Evolutionary conservation across 2,329 filamentous ascomycete species (phyloP), one percentile per base, ranked within the genome.

Genomic region (Penicillium occitanis): DNA sequence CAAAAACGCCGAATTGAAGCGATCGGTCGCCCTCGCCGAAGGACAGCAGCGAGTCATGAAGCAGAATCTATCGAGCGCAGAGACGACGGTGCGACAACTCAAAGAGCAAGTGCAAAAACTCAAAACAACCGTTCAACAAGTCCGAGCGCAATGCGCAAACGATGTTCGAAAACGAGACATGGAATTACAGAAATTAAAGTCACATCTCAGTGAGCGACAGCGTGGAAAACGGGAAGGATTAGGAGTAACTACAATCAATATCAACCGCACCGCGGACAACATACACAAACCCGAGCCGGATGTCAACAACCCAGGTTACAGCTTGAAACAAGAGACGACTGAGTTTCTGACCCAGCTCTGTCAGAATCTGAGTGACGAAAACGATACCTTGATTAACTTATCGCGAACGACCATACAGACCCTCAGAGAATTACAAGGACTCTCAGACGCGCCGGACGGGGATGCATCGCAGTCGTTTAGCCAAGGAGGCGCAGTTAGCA

Each of bases 131-230:
- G 88, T 97, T 1, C 86, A 90, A 35, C 94, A 98, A 77, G 90
- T 95, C 2, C 88, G 94, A 68, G 87, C 90, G 6, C 89, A 93
- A 69, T 98, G 93, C 77, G 90, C 92, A 60, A 96, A 92, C 70
- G 95, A 99, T 74, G 87, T 97, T 55, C 89, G 94, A 68, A 94
- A 96, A 74, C 88, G 94, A 50, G 95, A 99, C 75, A 84, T 92
- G 53, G 91, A 97, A 78, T 90, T 98, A 69, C 91, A 96, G 69
- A 88, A 89, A 48, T 83, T 99, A 69, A 98, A 97, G 82, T 90
- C 90, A 71, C 92, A 97, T 75, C 84, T 98, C 68, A 85, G 87
- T 2, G 91, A 95, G 63, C 73, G 87, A 84, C 57, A 86, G 87
- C 69, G 87, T 85, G 70, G 84, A 85, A 72, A 76, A 71, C 86